Conservation (phyloP, 352 stramenopile genomes). For the Globisporangium uncinulatum region DNA sequence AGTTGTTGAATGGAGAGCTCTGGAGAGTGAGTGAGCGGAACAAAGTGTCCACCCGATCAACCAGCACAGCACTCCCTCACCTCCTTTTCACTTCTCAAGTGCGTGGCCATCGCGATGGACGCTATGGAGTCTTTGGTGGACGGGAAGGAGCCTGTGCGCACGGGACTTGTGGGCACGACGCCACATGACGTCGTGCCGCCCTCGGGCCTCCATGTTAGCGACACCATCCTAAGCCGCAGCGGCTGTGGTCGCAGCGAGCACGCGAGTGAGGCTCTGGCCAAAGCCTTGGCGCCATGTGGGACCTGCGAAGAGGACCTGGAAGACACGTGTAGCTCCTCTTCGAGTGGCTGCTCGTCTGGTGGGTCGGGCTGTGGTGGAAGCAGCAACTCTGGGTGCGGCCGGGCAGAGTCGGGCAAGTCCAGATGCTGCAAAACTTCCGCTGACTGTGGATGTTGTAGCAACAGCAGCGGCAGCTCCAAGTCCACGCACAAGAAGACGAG, state of each 20-base stretch:
- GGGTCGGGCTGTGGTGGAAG: slow-evolving; percentile 10
- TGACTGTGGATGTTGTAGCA: slow-evolving; percentile 1
- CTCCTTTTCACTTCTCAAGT: too few species aligned
- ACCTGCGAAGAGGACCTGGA: slow-evolving; percentile 12
- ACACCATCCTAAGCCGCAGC: slow-evolving; percentile 47
- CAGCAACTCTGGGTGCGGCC: slow-evolving; percentile 8
- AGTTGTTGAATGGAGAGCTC: too few species aligned
- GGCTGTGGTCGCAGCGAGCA: too few species aligned
- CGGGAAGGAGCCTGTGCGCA: slow-evolving; percentile 59
- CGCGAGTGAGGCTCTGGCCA: slow-evolving; percentile 23
- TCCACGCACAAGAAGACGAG: slow-evolving; percentile 20
- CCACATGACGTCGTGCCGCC: slow-evolving; percentile 50
- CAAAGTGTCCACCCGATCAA: too few species aligned
- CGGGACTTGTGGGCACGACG: slow-evolving; percentile 46
- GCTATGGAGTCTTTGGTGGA: slow-evolving; percentile 83
- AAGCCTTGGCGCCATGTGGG: slow-evolving; percentile 23
- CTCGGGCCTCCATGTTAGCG: slow-evolving; percentile 76
- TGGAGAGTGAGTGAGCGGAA: too few species aligned
- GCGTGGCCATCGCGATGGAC: slow-evolving; percentile 20
- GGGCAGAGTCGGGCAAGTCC: background rate
- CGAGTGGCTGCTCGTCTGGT: slow-evolving; percentile 5
- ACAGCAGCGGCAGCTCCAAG: slow-evolving; percentile 16
- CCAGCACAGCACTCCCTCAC: too few species aligned
- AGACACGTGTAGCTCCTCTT: slow-evolving; percentile 31
- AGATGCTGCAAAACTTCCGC: background rate